A percentile compares a stretch with the other conserved stretches of the same genome.
These are phyloP conservation scores for Ramaria rubella DNA, from an alignment of 768 basidiomycete genomes.

Conservation along the genomic window DNA sequence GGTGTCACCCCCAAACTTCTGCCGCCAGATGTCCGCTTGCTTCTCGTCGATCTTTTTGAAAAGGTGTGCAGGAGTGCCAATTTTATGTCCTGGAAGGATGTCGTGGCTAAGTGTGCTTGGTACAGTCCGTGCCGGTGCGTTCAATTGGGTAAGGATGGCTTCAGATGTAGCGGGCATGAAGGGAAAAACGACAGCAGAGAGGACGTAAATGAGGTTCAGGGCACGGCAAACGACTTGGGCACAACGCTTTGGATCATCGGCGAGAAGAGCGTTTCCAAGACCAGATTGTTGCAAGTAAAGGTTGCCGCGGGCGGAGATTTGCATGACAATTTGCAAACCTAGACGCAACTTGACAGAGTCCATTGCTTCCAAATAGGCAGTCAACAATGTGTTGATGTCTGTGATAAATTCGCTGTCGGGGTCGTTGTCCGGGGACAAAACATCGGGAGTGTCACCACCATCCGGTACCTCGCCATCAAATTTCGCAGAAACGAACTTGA, in stretches of 20 bases:
- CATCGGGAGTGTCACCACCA: conserved; percentile 60
- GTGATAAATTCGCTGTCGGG: conserved; percentile 69
- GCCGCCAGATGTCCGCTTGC: conserved; percentile 77
- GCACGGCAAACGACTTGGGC: conserved; percentile 87
- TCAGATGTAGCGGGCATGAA: conserved; percentile 93
- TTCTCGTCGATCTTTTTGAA: conserved; percentile 93
- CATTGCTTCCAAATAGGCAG: conserved; percentile 80
- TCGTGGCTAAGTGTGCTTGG: conserved; percentile 71
- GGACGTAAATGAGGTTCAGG: conserved; percentile 85
- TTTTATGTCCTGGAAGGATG: conserved; percentile 77
- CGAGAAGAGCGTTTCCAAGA: conserved; percentile 84
- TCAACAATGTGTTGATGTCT: conserved; percentile 71
- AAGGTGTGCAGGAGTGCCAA: conserved; percentile 82
- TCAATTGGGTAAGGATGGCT: conserved; percentile 77
- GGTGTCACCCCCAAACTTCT: conserved; percentile 64
- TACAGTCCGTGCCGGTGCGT: conserved; percentile 79
- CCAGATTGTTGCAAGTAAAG: conserved; percentile 90
- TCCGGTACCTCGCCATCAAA: conserved; percentile 79
- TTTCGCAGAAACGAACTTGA: conserved; percentile 89
- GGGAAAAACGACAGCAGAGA: conserved; percentile 82
- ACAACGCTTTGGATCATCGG: conserved; percentile 74
- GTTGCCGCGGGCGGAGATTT: conserved; percentile 83
- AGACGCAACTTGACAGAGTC: conserved; percentile 85
- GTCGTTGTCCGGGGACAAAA: conserved; percentile 59
- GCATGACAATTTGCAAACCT: conserved; percentile 86